Base-by-base conservation (phyloP, 2,329 filamentous ascomycete species). In the Fusarium nelsonii region DNA sequence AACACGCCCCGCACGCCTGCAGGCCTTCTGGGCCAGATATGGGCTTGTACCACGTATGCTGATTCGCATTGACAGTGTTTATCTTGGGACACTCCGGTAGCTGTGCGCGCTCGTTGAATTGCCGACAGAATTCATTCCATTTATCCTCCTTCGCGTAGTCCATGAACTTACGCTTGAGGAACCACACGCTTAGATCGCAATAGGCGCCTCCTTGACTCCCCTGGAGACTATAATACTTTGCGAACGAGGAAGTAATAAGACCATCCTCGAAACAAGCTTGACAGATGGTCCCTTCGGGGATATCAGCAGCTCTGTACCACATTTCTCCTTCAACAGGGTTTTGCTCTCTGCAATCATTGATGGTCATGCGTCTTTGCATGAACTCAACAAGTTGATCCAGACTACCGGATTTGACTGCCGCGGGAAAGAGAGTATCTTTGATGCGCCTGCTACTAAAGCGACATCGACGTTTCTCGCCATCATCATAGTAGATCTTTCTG, bases 221-320 rank as follows among this genome's bases (percentile, higher is more conserved):
- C 14, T 63, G 30, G 2, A 73, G 65, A 6, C 39, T 37, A 46
- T 82, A 83, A 8, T 73, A 58, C 37, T 67, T 37, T 4, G 69
- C 68, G 60, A 81, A 79, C 0, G 51, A 49, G 0, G 77, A 78
- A 3, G 63, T 53, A 41, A 69, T 65, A 14, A 82, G 72, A n/a
- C 75, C 58, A 51, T 81, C 78, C 16, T 77, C 76, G 44, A 79
- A 81, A 65, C 81, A 83, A 6, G 77, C 70, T 10, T 78, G 77
- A 49, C 81, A 83, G n/a, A 82, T 72, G 11, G 72, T 63, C 12
- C 75, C 76, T 4, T 73, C 63, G 0, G 79, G 77, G 2, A 78
- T 76, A 9, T 74, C 69, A 1, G 73, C 48, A 14, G 81, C 74
- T 11, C 60, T 72, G 58, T 81, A 82, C 80, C 81, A 82, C 1